A percentile compares a stretch with the other conserved stretches of the same genome.
Evolutionary conservation across 371 early-diverging fungal genomes (phyloP).

Genomic region (Lichtheimia corymbifera): DNA sequence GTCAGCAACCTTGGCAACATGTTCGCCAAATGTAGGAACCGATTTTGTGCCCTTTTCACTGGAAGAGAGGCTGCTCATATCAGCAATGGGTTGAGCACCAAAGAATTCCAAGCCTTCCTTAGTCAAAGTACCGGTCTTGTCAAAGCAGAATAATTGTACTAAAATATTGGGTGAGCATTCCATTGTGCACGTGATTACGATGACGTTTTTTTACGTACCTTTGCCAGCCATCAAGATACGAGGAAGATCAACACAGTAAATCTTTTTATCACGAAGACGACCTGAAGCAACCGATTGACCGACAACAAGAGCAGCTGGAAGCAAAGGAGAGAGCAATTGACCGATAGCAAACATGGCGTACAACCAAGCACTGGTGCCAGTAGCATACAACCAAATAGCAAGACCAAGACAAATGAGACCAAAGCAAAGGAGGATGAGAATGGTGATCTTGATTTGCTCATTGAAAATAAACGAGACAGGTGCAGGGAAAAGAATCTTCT

Average conservation of each 20-base stretch:
- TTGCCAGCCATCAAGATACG: constrained; percentile 55
- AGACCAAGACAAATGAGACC: constrained; percentile 64
- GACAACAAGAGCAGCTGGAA: constrained; percentile 74
- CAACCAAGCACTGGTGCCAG: constrained; percentile 53
- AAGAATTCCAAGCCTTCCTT: constrained; percentile 75
- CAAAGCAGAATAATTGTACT: constrained; percentile 86
- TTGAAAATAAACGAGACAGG: constrained; percentile 70
- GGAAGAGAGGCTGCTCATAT: constrained; percentile 59
- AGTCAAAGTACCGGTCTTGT: constrained; percentile 86
- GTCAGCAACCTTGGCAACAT: constrained; percentile 20
- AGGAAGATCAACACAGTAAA: constrained; percentile 71
- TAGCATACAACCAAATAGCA: constrained; percentile 53
- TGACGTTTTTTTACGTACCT: constrained; percentile 55
- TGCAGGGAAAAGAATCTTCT: constrained; percentile 73
- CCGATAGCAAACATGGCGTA: constrained; percentile 68
- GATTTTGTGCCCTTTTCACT: constrained; percentile 15
- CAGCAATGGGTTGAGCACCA: constrained; percentile 31
- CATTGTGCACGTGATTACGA: constrained; percentile 42
- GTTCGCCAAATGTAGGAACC: constrained; percentile 34
- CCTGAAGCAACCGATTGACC: constrained; percentile 71
- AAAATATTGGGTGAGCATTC: constrained; percentile 29
- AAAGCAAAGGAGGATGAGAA: constrained; percentile 62
- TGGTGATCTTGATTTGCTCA: constrained; percentile 72
- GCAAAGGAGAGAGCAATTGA: constrained; percentile 64
- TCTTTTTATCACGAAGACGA: constrained; percentile 59